Base-by-base conservation (phyloP, 2,329 filamentous ascomycete genomes). In the Aulographum hederae region DNA sequence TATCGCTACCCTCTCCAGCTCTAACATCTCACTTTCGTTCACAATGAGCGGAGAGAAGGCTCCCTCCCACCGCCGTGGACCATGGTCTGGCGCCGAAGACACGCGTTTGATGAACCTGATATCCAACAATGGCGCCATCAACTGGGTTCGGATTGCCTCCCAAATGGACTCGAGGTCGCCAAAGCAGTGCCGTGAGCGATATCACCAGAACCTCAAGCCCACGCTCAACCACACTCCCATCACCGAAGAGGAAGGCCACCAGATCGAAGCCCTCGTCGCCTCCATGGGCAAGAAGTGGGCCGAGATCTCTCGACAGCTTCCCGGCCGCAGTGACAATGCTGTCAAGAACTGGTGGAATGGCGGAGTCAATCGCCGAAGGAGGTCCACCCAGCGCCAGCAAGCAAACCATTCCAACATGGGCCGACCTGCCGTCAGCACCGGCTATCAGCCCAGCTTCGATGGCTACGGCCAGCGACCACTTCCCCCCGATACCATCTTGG, bases 271-370 rank as follows among this genome's bases (percentile, higher is more conserved):
- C 35, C 66, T 89, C 51, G 85, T 94, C 12, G 53, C 57, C 8
- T 68, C 78, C 43, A 73, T 81, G 59, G 84, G 84, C 38, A 86
- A 84, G 60, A 72, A 78, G 34, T 94, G 85, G 85, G 85, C 85
- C 2, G 82, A 94, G 49, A 94, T 94, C 47, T 81, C 85, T 28
- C 69, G 85, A 41, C 65, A 72, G 28, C 65, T 94, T 14, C 67
- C 76, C 33, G 82, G 82, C 40, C 76, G 85, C 46, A 92, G 84
- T 52, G 85, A 94, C 60, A 94, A 94, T 47, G 78, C 81, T 18
- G 81, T 94, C 39, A 94, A 94, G 69, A 94, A 94, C 54, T 94
- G 84, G 82, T 93, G 80, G 80, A 93, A 93, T 50, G 84, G 85
- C 31, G 80, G 77, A 50, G 78, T 85, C 66, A 93, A 93, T 58